These are phyloP conservation scores for Termitomyces sp. DNA, from an alignment of 768 basidiomycete species.

Conservation along the genomic window DNA sequence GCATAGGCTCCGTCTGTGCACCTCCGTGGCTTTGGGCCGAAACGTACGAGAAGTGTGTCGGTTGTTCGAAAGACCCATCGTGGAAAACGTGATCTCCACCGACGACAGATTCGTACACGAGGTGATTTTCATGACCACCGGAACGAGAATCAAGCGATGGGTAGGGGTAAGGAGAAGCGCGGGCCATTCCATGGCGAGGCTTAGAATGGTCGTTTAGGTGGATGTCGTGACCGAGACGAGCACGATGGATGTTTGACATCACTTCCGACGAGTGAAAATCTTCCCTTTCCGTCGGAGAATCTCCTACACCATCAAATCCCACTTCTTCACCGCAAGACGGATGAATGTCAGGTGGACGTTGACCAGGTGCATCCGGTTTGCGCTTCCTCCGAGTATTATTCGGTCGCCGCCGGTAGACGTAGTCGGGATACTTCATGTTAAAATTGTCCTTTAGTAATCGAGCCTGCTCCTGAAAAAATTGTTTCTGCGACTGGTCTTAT, in stretches of 20 bases:
- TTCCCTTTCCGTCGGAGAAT: constrained; percentile 32
- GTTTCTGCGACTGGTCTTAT: constrained; percentile 60
- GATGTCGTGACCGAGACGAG: constrained; percentile 23
- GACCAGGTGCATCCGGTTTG: constrained; percentile 28
- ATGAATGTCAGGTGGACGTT: constrained; percentile 24
- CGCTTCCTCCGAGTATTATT: constrained; percentile 75
- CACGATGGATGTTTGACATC: constrained; percentile 18
- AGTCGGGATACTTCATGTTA: constrained; percentile 84
- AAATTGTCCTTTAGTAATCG: constrained; percentile 83
- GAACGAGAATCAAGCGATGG: constrained; percentile 3
- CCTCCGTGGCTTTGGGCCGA: constrained; percentile 6
- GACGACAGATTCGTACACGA: neutral
- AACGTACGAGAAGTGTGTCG: constrained; percentile 6
- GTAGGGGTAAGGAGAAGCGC: constrained; percentile 16
- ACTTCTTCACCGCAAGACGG: constrained; percentile 28
- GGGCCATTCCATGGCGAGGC: constrained; percentile 19
- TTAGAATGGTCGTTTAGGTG: constrained; percentile 22
- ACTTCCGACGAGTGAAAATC: constrained; percentile 21
- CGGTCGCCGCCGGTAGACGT: constrained; percentile 82
- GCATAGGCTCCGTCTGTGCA: constrained; percentile 4
- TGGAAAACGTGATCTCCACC: neutral
- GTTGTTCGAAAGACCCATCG: neutral
- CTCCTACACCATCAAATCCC: constrained; percentile 26
- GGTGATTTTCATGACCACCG: constrained; percentile 3
- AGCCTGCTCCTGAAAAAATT: constrained; percentile 85